phyloP scores from a whole-genome alignment of 768 basidiomycete genomes.

The Xerocomus brunneocitrinus region DNA sequence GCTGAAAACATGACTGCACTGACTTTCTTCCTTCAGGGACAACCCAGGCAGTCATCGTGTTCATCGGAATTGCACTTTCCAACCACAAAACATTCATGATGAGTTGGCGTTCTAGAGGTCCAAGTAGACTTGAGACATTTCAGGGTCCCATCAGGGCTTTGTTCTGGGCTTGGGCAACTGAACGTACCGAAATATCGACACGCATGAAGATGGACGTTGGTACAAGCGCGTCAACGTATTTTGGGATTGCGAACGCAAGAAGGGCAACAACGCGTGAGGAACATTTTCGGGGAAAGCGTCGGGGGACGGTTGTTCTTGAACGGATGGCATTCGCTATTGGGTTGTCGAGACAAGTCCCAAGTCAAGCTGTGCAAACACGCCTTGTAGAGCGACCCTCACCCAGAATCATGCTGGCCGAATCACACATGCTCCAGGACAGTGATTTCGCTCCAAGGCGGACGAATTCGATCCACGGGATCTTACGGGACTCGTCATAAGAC shows the following conservation, averaged over 20 bases:
- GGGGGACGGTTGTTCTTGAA: slow-evolving; percentile 16
- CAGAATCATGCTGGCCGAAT: too few species aligned
- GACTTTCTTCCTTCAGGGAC: slow-evolving; percentile 70
- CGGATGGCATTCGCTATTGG: slow-evolving; percentile 20
- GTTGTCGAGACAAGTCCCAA: not conserved
- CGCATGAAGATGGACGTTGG: slow-evolving; percentile 80
- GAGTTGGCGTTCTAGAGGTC: slow-evolving; percentile 76
- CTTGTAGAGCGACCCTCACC: too few species aligned
- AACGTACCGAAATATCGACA: slow-evolving; percentile 81
- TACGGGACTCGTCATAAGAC: not conserved
- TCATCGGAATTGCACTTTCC: slow-evolving; percentile 63
- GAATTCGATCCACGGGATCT: slow-evolving; percentile 4
- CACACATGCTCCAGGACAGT: too few species aligned
- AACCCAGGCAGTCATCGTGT: slow-evolving; percentile 75
- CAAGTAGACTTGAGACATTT: slow-evolving; percentile 52
- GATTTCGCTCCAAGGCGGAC: not conserved
- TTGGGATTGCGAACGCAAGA: slow-evolving; percentile 78
- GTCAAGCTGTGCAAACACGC: not conserved
- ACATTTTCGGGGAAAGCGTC: slow-evolving; percentile 19
- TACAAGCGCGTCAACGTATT: slow-evolving; percentile 75
- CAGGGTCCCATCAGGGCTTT: not conserved
- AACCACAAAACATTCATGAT: slow-evolving; percentile 89
- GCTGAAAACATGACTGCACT: slow-evolving; percentile 13
- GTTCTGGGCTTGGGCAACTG: not conserved
- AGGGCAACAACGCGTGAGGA: slow-evolving; percentile 70